These are phyloP conservation scores for Mycena pura DNA, from an alignment of 768 basidiomycete genomes.

Conservation along the genomic window DNA sequence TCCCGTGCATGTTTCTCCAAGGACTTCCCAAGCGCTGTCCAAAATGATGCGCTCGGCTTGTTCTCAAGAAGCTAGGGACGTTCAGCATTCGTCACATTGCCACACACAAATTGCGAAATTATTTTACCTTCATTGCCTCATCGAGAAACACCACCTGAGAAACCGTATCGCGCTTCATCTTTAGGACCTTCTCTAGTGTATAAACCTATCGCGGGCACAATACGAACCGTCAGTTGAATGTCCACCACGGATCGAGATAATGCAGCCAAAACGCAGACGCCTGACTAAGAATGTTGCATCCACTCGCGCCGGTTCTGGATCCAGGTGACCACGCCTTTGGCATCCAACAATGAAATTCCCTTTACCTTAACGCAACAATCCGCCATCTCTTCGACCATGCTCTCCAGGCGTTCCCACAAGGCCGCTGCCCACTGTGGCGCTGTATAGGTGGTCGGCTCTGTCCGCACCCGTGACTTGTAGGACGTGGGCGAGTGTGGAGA, in stretches of 20 bases:
- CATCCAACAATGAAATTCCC: constrained; percentile 1
- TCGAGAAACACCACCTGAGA: constrained; percentile 86
- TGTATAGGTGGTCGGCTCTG: constrained; percentile 88
- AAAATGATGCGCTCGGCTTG: constrained; percentile 91
- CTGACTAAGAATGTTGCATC: too few species aligned
- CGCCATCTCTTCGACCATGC: constrained; percentile 87
- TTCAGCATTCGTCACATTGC: neutral
- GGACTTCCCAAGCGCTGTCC: constrained; percentile 80
- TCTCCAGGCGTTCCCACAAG: constrained; percentile 83
- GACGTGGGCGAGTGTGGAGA: constrained; percentile 48
- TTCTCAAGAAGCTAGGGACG: constrained; percentile 75
- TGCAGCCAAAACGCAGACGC: neutral
- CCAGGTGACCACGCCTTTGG: too few species aligned
- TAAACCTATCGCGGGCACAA: constrained; percentile 68
- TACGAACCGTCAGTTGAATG: neutral
- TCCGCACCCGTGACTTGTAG: constrained; percentile 87
- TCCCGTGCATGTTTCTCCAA: constrained; percentile 87
- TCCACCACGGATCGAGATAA: neutral
- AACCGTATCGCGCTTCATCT: constrained; percentile 82
- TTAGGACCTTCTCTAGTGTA: constrained; percentile 91
- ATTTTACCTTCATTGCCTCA: constrained; percentile 85
- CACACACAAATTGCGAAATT: neutral
- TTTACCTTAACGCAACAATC: constrained; percentile 92
- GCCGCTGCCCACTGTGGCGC: constrained; percentile 86
- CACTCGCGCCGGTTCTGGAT: too few species aligned